phyloP scores from a whole-genome alignment of 495 filamentous ascomycete genomes.

The Penicillium silybi region DNA sequence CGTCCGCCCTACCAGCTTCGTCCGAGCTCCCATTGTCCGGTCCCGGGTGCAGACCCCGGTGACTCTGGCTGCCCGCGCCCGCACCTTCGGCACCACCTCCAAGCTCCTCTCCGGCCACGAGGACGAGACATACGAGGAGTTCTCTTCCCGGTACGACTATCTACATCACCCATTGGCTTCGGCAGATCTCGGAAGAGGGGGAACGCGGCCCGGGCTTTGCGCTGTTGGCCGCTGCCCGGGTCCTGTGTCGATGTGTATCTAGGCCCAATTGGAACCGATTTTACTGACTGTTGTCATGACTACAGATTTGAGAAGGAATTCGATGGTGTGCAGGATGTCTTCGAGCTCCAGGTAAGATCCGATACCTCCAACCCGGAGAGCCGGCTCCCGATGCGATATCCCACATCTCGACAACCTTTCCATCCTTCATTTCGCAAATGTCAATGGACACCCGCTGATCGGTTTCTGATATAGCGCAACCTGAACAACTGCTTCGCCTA shows the following conservation, averaged over 20 bases:
- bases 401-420: neutral
- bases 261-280: conserved; percentile 2
- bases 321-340: conserved; percentile 94
- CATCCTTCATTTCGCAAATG: neutral
- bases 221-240: conserved; percentile 10
- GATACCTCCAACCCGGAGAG: conserved; percentile 1
- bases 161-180: conserved; percentile 28
- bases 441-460: neutral
- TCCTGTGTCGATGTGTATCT: conserved; percentile 2
- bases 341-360: conserved; percentile 91
- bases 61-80: conserved; percentile 47
- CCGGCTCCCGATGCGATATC: conserved; percentile 8
- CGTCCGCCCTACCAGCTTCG: conserved; percentile 57
- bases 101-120: conserved; percentile 61
- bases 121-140: conserved; percentile 97
- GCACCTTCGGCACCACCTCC: conserved; percentile 67
- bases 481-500: conserved; percentile 99
- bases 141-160: conserved; percentile 83
- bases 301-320: conserved; percentile 98
- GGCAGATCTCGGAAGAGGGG: conserved; percentile 1
- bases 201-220: neutral
- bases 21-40: conserved; percentile 52
- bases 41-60: conserved; percentile 53
- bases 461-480: conserved; percentile 65
- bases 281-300: conserved; percentile 25